A percentile compares a stretch with the other conserved stretches of the same genome.
These are phyloP conservation scores for Citrus glauca DNA, from an alignment of 345 rosid species.

Conservation along the genomic window DNA sequence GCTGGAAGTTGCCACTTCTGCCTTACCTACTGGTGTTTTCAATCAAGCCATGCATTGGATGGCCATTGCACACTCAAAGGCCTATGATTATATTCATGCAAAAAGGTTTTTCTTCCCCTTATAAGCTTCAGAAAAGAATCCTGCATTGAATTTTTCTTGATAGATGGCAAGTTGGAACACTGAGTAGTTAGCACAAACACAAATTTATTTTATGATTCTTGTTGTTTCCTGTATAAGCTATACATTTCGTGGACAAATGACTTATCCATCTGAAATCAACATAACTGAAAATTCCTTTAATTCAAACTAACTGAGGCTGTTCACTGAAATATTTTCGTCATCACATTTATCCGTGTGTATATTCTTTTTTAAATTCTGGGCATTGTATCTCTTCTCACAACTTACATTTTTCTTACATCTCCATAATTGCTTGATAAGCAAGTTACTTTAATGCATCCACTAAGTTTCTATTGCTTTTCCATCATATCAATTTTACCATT, in stretches of 20 bases:
- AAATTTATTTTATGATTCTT: background rate
- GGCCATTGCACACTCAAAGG: constrained; percentile 74
- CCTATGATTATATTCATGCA: constrained; percentile 76
- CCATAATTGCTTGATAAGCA: background rate
- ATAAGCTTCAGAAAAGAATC: background rate
- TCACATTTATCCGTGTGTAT: background rate
- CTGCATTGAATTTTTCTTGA: background rate
- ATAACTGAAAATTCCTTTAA: background rate
- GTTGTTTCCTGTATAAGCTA: background rate
- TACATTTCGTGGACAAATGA: background rate
- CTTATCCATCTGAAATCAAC: background rate
- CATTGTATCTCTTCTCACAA: background rate
- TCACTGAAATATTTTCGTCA: background rate
- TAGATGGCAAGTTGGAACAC: background rate
- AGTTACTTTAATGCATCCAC: background rate
- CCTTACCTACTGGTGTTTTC: constrained; percentile 87
- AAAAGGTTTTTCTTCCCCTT: constrained; percentile 38
- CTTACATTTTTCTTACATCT: background rate
- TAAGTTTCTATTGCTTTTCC: background rate
- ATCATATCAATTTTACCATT: background rate
- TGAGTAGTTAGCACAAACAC: background rate
- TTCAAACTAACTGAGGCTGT: background rate
- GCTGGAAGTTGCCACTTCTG: constrained; percentile 84
- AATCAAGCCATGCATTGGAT: constrained; percentile 83
- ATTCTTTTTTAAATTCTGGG: background rate